Percentiles rank a stretch among this genome's conserved stretches.
Evolutionary conservation across 805 yeast species (phyloP).

Genomic region (Hyphopichia homilentoma): DNA sequence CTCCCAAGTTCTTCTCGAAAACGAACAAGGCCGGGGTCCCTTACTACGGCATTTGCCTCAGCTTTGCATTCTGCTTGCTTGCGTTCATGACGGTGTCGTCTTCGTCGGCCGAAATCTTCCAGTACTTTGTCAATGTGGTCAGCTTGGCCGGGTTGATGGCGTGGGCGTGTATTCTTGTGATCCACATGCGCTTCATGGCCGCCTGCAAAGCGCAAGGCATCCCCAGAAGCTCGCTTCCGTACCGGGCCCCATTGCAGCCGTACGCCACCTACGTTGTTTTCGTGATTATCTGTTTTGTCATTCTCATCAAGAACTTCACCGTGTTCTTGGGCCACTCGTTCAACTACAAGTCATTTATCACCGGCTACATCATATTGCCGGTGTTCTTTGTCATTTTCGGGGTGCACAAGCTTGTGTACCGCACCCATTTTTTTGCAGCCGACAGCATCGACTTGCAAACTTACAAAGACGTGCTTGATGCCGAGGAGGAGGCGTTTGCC

Average conservation of each 20-base stretch:
- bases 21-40: conserved; percentile 66
- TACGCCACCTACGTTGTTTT: conserved; percentile 62
- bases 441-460: conserved; percentile 26
- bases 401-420: not conserved
- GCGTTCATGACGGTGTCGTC: conserved; percentile 72
- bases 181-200: conserved; percentile 56
- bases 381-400: conserved; percentile 12
- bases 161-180: conserved; percentile 50
- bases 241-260: conserved; percentile 58
- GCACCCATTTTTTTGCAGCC: not conserved
- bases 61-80: conserved; percentile 54
- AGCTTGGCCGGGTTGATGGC: conserved; percentile 64
- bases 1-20: conserved; percentile 63
- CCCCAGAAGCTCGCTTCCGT: conserved; percentile 43
- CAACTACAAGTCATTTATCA: conserved; percentile 63
- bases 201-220: conserved; percentile 55
- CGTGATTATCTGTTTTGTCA: conserved; percentile 48
- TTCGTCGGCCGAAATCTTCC: conserved; percentile 60
- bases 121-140: conserved; percentile 66
- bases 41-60: conserved; percentile 41
- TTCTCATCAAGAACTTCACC: conserved; percentile 67
- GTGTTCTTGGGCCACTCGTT: conserved; percentile 59
- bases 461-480: conserved; percentile 52
- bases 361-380: conserved; percentile 76
- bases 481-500: conserved; percentile 43